A percentile compares a stretch with the other conserved stretches of the same genome.
phyloP scores from a whole-genome alignment of 139 green algal species.

The Diplosphaera chodatii region DNA sequence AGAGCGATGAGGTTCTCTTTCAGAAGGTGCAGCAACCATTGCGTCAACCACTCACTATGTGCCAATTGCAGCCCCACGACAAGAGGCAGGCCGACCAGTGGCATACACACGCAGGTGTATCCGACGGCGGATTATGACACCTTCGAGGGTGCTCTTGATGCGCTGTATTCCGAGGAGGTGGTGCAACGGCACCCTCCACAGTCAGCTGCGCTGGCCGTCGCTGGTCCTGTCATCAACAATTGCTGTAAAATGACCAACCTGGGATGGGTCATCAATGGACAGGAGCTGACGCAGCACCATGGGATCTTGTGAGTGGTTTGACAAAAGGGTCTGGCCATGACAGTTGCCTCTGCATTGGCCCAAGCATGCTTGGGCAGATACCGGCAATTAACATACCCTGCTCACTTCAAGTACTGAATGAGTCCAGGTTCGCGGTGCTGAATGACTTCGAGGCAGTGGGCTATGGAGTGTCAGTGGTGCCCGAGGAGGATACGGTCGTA shows the following conservation, averaged over 20 bases:
- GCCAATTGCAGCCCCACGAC: neutral
- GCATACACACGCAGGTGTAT: constrained; percentile 45
- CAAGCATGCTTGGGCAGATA: too few species aligned
- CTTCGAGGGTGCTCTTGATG: constrained; percentile 46
- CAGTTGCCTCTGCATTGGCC: too few species aligned
- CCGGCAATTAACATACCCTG: too few species aligned
- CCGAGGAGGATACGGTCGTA: constrained; percentile 37
- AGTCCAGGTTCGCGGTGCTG: constrained; percentile 54
- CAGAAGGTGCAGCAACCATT: constrained; percentile 28
- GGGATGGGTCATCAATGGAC: constrained; percentile 68
- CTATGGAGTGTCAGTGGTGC: constrained; percentile 76
- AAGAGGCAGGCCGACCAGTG: neutral
- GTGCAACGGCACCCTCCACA: constrained; percentile 21
- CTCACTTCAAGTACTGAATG: neutral
- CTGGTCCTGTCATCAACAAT: constrained; percentile 73
- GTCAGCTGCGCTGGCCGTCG: constrained; percentile 62
- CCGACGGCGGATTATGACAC: constrained; percentile 40
- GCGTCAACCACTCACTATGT: too few species aligned
- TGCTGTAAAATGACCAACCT: constrained; percentile 87
- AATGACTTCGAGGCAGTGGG: constrained; percentile 95
- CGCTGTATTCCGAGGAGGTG: constrained; percentile 19
- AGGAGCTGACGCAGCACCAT: constrained; percentile 6
- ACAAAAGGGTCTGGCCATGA: too few species aligned
- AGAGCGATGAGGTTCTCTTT: constrained; percentile 27
- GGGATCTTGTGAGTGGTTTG: constrained; percentile 23